phyloP scores from a whole-genome alignment of 2,329 filamentous ascomycete species.

The Cordyceps fumosorosea region DNA sequence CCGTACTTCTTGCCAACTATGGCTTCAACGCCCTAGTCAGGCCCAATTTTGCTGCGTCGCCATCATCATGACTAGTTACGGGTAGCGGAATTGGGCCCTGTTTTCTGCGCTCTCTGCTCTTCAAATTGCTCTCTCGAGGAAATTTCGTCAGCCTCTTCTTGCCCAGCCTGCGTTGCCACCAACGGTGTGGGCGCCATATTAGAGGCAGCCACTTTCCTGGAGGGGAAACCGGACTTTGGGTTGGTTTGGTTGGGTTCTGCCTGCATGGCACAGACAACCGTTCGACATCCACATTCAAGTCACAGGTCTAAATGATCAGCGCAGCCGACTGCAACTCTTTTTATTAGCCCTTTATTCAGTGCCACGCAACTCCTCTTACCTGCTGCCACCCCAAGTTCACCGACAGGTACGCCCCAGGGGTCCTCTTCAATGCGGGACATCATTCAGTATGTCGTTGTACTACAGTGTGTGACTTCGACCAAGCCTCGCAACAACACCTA shows the following conservation, averaged over 20 bases:
- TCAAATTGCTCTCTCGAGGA: neutral
- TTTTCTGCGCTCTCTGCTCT: neutral
- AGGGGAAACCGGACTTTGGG: neutral
- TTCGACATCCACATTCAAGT: conserved; percentile 8
- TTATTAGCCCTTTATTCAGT: neutral
- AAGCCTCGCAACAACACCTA: neutral
- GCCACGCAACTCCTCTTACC: neutral
- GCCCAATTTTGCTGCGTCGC: conserved; percentile 5
- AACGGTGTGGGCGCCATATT: neutral
- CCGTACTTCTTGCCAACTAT: neutral
- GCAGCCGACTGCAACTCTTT: neutral
- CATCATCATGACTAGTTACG: neutral
- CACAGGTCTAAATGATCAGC: conserved; percentile 6
- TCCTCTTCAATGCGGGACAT: neutral
- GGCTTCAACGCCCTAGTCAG: neutral
- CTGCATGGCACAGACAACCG: conserved; percentile 5
- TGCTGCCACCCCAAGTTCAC: neutral
- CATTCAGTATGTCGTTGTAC: neutral
- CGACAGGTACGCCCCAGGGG: neutral
- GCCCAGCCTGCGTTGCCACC: neutral
- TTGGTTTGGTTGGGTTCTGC: neutral
- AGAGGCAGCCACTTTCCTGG: conserved; percentile 2
- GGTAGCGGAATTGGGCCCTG: neutral
- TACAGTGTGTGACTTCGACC: neutral
- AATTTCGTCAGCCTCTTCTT: neutral